Evolutionary conservation across 345 rosid genomes (phyloP), one percentile per base, ranked within the genome.

Genomic region (Theobroma cacao): DNA sequence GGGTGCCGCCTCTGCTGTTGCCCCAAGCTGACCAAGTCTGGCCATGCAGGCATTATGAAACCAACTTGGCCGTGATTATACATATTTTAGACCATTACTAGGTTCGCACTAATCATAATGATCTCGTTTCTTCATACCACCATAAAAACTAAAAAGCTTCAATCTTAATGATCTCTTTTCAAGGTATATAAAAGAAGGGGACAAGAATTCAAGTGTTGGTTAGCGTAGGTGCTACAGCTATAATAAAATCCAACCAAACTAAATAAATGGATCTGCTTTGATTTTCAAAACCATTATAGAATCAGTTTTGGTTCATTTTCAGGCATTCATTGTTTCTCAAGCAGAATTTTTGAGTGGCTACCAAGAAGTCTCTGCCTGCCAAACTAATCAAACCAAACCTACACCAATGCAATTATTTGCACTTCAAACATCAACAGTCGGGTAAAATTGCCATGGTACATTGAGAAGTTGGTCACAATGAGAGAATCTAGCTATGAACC

Each of bases 231-330:
- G 38, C 65, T 6, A 61, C 65, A 4, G 65, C 0, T 14, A 26
- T 28, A 26, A 28, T 58, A 13, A 26, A 56, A 30, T 15, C 65
- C 65, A 61, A 30, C 65, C 38, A 61, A 61, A 14, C 38, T 13
- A 28, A 14, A 31, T 60, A 28, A 58, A 22, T 22, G 60, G 60
- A 55, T 55, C 60, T 55, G 60, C 30, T n/a, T 55, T n/a, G 28
- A 22, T 22, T 55, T 55, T n/a, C 13, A 55, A 55, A n/a, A 55
- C 28, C 60, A 55, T 55, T 10, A 58, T 58, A 1, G 10, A 31
- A 9, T 61, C 38, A 61, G 65, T 61, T 30, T 61, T 61, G 65
- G 65, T 61, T 61, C 38, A 30, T 61, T 60, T 61, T 61, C 65
- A 30, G 65, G 20, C 65, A 61, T 61, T 61, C 38, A 30, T 30